Evolutionary conservation across 2,329 filamentous ascomycete genomes (phyloP), one percentile per base, ranked within the genome.

Genomic region (Colletotrichum sansevieriae): DNA sequence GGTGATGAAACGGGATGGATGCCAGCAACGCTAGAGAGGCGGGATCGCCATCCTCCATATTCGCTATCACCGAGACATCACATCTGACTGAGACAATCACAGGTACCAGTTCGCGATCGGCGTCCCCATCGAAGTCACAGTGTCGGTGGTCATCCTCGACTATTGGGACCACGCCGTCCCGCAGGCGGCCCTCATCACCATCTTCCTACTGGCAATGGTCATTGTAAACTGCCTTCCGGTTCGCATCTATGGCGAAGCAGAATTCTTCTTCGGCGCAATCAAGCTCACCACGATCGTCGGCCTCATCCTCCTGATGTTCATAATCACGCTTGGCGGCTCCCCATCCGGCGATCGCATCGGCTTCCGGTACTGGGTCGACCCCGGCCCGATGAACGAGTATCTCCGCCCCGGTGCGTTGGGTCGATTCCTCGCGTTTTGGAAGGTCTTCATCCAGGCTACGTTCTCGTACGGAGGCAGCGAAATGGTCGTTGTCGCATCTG

Each of bases 161-260:
- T 85, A 82, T 75, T 84, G 81, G 82, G 71, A 73, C 25, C 72
- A 74, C 33, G 52, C 64, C 18, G 65, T 77, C 0, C 75, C 76
- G 44, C 74, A 74, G 11, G 76, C 68, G 1, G 76, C 73, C 2
- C 75, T 81, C 52, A 78, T 80, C 62, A 81, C 80, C 0, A 65
- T 81, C 33, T 80, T 82, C 71, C 75, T 79, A 41, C 70, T 75
- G 39, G 72, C 77, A 29, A 80, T 81, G 75, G 74, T 82, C n/a
- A 44, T 77, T 6, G 70, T 79, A 39, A 82, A 82, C 65, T 80
- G 77, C 62, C 73, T 82, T 22, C 78, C 78, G 7, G 79, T 82
- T 39, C 75, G 82, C 33, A 78, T 83, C 20, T 87, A 85, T 70
- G 85, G 85, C n/a, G 85, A 87, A 70, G 80, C 84, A 56, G 85